Base-by-base conservation (phyloP, 139 green algal species). In the Closterium sp. region DNA sequence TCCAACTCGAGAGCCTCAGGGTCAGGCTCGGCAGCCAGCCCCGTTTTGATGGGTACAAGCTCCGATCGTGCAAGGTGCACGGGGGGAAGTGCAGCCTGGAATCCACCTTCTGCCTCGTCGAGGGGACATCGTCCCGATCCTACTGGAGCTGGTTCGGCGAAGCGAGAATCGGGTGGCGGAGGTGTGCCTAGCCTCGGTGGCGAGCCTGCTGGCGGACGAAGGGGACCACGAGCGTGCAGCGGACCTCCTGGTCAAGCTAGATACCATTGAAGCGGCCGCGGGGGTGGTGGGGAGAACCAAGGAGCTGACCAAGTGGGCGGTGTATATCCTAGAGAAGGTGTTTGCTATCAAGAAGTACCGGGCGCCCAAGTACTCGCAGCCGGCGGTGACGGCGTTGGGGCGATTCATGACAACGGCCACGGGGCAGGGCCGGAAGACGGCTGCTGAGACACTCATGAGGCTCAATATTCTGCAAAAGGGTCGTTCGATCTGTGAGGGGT, bases 321-420 rank as follows among this genome's bases (percentile, higher is more conserved):
- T 90, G 83, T 89, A 30, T 30, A 69, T 92, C 23, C 86, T 92
- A 32, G 76, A 92, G 33, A 38, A 86, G 30, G 43, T 92, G 38
- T 92, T 92, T 33, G 21, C 90, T 1, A 33, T 84, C 32, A 86
- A 66, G n/a, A 92, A 92, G 89, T 92, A 90, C 83, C 43, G 86
- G 2, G 34, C 34, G 0, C 38, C 83, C 31, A 92, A 92, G 83
- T 92, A 90, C 43, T 92, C 89, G 2, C 31, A 87, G 55, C 33
- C 89, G 0, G 89, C 89, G 16, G 30, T 92, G 30, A 84, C 35
- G 25, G 88, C 88, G 84, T 25, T 91, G 10, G 88, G 88, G 28
- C 34, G 36, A 8, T 91, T 88, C 64, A 91, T 91, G 88, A 91
- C 88, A 1, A 91, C 34, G 1, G 88, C 88, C 28, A 91, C 88